Evolutionary conservation across 192 early-diverging fungal species (phyloP), one percentile per base, ranked within the genome.

Genomic region (Gaertneriomyces sp.): DNA sequence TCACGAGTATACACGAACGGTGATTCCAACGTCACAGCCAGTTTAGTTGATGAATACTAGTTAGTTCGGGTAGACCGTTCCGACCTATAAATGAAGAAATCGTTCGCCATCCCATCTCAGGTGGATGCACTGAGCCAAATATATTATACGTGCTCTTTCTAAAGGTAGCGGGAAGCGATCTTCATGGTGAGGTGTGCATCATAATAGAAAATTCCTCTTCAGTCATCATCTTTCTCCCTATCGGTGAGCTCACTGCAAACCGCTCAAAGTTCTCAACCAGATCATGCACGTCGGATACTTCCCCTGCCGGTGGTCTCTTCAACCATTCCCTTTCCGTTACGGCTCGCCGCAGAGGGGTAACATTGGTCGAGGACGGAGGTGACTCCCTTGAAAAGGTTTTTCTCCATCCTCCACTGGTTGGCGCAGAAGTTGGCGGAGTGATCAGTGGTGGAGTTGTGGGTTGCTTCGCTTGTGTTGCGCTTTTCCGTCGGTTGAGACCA

Each of bases 171-270:
- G 2, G 25, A 33, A 33, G 25, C 1, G 25, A 2, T 33, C 25
- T 39, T 46, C 47, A 66, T 38, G 64, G 64, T 20, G 64, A 66
- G 11, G 58, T 38, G 44, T 66, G 64, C 64, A 66, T 66, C 64
- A 66, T 66, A 41, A 66, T 42, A 3, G 64, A 66, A 16, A 57
- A 46, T 16, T 66, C 64, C n/a, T 40, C 54, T 16, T 46, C n/a
- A 45, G 40, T 43, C 2, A 39, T 14, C 39, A 20, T 51, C 49
- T 51, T 51, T 51, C n/a, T n/a, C 6, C 49, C 20, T 20, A 51
- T 51, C n/a, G 54, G 54, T 56, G 54, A 56, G 19, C 12, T 5
- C 17, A 57, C 17, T 14, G 17, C 55, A 38, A 57, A 38, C 14
- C 33, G 38, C 38, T 57, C 55, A 57, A 57, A 38, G 16, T 38